These are phyloP conservation scores for Nothophaeocryptopus gaeumannii DNA, from an alignment of 2,329 filamentous ascomycete species.

Conservation along the genomic window DNA sequence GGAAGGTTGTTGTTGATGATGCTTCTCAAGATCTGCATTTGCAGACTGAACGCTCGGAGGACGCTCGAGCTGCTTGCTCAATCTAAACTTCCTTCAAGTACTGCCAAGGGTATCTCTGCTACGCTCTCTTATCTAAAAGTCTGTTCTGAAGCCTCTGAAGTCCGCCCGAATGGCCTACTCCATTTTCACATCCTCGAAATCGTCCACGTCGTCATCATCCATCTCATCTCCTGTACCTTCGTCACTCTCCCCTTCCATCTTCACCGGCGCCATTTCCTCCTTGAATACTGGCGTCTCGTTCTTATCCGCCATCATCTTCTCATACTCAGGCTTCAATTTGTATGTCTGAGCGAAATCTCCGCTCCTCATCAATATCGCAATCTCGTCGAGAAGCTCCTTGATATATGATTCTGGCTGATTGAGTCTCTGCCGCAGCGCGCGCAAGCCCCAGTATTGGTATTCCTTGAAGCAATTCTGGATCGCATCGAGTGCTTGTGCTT, in stretches of 20 bases:
- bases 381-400: conserved; percentile 75
- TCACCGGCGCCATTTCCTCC: conserved; percentile 45
- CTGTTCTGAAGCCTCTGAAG: too few species aligned
- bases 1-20: too few species aligned
- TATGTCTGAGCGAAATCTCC: conserved; percentile 84
- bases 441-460: conserved; percentile 93
- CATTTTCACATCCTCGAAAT: conserved; percentile 44
- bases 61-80: too few species aligned
- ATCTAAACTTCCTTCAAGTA: too few species aligned
- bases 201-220: conserved; percentile 52
- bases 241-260: conserved; percentile 40
- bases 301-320: conserved; percentile 52
- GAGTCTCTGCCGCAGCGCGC: conserved; percentile 71
- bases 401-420: conserved; percentile 92
- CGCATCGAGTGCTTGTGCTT: conserved; percentile 81
- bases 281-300: conserved; percentile 47
- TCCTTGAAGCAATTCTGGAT: conserved; percentile 80
- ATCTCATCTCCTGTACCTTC: conserved; percentile 36
- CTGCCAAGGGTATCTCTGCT: too few species aligned
- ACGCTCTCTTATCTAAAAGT: too few species aligned
- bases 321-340: conserved; percentile 72
- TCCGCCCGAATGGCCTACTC: neutral
- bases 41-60: too few species aligned
- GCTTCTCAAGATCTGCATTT: too few species aligned
- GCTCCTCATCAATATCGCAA: conserved; percentile 77